phyloP scores from a whole-genome alignment of 495 filamentous ascomycete species.

The Trichocladium antarcticum region DNA sequence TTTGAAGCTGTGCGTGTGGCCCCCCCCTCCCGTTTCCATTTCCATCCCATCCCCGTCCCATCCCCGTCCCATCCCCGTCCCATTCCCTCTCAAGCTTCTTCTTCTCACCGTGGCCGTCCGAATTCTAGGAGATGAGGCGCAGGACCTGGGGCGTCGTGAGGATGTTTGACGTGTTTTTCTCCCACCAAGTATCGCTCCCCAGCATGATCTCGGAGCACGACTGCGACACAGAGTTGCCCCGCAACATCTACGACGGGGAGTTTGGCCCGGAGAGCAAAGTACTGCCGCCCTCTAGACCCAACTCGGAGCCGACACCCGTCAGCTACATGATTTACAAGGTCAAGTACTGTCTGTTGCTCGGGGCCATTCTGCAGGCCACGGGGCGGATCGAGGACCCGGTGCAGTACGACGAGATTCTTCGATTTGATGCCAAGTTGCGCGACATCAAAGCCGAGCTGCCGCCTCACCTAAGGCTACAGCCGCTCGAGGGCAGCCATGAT shows the following conservation, averaged over 20 bases:
- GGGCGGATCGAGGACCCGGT: constrained; percentile 38
- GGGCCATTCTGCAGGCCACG: constrained; percentile 42
- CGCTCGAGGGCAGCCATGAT: constrained; percentile 62
- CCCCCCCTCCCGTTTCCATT: not conserved
- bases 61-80: not conserved
- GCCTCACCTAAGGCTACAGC: constrained; percentile 55
- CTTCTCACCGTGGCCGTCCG: not conserved
- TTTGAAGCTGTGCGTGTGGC: constrained; percentile 55
- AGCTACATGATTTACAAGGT: constrained; percentile 81
- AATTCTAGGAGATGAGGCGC: constrained; percentile 64
- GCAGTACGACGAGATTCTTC: constrained; percentile 71
- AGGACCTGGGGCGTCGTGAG: constrained; percentile 81
- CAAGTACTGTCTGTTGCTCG: constrained; percentile 48
- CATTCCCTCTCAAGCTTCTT: not conserved
- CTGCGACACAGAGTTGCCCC: constrained; percentile 74
- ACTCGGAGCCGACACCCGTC: constrained; percentile 69
- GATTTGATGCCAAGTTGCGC: constrained; percentile 60
- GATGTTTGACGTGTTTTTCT: constrained; percentile 73
- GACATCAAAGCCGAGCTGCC: constrained; percentile 57
- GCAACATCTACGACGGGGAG: constrained; percentile 91
- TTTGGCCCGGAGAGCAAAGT: constrained; percentile 67
- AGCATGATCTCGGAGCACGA: constrained; percentile 74
- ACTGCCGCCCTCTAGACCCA: constrained; percentile 63
- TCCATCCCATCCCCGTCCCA: not conserved
- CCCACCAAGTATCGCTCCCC: constrained; percentile 80